Percentiles rank a stretch among this genome's conserved stretches.
Evolutionary conservation across 495 filamentous ascomycete species (phyloP).

Genomic region (Cercophora samala): DNA sequence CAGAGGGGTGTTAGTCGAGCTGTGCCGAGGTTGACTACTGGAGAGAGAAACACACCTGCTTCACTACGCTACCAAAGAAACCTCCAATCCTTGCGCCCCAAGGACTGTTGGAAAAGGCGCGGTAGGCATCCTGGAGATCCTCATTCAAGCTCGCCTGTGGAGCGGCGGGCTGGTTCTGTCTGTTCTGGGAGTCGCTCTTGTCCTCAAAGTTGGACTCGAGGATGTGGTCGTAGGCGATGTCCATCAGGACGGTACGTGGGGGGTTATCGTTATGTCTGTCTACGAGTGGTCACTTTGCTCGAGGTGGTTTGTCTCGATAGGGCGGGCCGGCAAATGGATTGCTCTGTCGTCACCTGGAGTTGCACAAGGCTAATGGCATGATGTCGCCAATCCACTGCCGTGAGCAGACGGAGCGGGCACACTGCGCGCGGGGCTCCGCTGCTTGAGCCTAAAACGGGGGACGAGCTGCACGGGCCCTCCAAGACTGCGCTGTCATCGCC

Average conservation of each 20-base stretch:
- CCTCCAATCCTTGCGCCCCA: slow-evolving; percentile 89
- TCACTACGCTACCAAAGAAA: slow-evolving; percentile 84
- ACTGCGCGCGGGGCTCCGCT: not conserved
- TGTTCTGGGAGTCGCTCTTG: slow-evolving; percentile 41
- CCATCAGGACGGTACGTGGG: slow-evolving; percentile 57
- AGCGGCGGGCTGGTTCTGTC: slow-evolving; percentile 43
- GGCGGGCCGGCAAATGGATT: not conserved
- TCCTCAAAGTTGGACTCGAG: slow-evolving; percentile 76
- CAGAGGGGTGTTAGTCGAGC: not conserved
- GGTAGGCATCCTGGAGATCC: slow-evolving; percentile 94
- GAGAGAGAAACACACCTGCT: slow-evolving; percentile 56
- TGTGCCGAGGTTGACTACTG: not conserved
- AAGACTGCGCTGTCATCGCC: not conserved
- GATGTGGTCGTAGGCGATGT: slow-evolving; percentile 96
- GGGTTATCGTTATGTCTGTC: not conserved
- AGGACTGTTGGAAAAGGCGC: slow-evolving; percentile 81
- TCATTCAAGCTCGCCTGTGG: slow-evolving; percentile 65
- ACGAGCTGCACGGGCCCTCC: not conserved
- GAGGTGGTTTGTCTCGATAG: slow-evolving; percentile 1
- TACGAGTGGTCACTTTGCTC: not conserved
- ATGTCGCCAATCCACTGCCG: slow-evolving; percentile 14
- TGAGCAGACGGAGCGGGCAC: slow-evolving; percentile 11
- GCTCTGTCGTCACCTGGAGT: slow-evolving; percentile 1
- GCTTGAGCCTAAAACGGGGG: slow-evolving; percentile 1
- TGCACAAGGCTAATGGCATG: slow-evolving; percentile 19